phyloP scores from a whole-genome alignment of 1,284 basidiomycete genomes.

The Vanrija sp. region DNA sequence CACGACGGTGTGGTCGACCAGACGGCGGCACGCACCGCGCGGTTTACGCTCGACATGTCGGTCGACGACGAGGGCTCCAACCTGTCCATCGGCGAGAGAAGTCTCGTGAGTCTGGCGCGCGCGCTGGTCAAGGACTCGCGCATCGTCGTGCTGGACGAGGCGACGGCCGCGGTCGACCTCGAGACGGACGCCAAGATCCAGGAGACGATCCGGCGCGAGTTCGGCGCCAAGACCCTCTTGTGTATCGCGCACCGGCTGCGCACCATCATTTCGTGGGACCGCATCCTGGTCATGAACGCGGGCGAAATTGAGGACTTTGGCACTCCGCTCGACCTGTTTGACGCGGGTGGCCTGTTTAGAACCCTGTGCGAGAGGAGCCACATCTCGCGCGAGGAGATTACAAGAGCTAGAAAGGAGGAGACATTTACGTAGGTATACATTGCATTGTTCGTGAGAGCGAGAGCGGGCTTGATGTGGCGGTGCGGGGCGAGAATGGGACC shows the following conservation, averaged over 20 bases:
- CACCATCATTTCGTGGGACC: constrained; percentile 58
- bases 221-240: constrained; percentile 55
- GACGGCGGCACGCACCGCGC: neutral
- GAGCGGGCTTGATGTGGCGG: no score
- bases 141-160: constrained; percentile 61
- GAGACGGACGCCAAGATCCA: constrained; percentile 74
- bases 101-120: constrained; percentile 59
- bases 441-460: no score
- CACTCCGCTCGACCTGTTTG: constrained; percentile 43
- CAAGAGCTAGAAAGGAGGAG: constrained; percentile 14
- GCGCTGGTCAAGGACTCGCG: constrained; percentile 66
- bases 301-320: constrained; percentile 45
- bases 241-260: constrained; percentile 72
- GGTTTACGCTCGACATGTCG: constrained; percentile 58
- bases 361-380: constrained; percentile 45
- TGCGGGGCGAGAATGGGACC: no score
- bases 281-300: constrained; percentile 43
- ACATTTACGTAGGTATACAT: no score
- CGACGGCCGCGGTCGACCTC: constrained; percentile 61
- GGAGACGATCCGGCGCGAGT: constrained; percentile 66
- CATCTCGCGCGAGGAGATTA: constrained; percentile 47
- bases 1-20: no score
- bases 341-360: constrained; percentile 42
- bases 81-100: constrained; percentile 15
- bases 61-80: constrained; percentile 35